Percentiles rank a stretch among this genome's conserved stretches.
phyloP scores from a whole-genome alignment of 2,329 filamentous ascomycete genomes.

The Tolypocladium sp. region DNA sequence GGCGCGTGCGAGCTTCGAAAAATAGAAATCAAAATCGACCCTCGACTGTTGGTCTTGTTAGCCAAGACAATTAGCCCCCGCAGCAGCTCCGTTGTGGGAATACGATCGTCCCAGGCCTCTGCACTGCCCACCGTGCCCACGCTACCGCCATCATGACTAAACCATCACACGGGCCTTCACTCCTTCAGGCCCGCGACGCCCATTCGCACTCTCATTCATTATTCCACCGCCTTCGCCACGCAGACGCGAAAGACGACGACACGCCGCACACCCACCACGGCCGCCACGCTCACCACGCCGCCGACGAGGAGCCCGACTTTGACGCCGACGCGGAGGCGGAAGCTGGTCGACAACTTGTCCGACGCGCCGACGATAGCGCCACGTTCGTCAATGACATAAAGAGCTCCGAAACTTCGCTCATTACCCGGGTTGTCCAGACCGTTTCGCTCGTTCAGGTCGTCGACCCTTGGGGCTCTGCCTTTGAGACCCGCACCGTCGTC shows the following conservation, averaged over 20 bases:
- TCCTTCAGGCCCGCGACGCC: conserved; percentile 24
- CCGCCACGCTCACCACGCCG: conserved; percentile 8
- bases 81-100: background rate
- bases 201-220: conserved; percentile 9
- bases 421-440: conserved; percentile 43
- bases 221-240: conserved; percentile 9
- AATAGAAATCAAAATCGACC: background rate
- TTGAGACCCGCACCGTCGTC: conserved; percentile 33
- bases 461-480: conserved; percentile 35
- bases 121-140: conserved; percentile 14
- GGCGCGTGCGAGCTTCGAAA: background rate
- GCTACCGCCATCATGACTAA: conserved; percentile 21
- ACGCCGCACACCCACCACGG: conserved; percentile 3
- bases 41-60: background rate
- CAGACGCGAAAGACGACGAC: conserved; percentile 6
- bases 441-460: conserved; percentile 45
- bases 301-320: conserved; percentile 4
- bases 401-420: conserved; percentile 12
- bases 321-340: background rate
- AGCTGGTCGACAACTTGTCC: background rate
- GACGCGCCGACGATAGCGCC: background rate
- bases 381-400: conserved; percentile 1
- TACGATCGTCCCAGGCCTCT: conserved; percentile 9
- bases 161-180: conserved; percentile 25
- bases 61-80: background rate